Evolutionary conservation across 495 filamentous ascomycete genomes (phyloP), one percentile per base, ranked within the genome.

Genomic region (Neurospora tetraspora): DNA sequence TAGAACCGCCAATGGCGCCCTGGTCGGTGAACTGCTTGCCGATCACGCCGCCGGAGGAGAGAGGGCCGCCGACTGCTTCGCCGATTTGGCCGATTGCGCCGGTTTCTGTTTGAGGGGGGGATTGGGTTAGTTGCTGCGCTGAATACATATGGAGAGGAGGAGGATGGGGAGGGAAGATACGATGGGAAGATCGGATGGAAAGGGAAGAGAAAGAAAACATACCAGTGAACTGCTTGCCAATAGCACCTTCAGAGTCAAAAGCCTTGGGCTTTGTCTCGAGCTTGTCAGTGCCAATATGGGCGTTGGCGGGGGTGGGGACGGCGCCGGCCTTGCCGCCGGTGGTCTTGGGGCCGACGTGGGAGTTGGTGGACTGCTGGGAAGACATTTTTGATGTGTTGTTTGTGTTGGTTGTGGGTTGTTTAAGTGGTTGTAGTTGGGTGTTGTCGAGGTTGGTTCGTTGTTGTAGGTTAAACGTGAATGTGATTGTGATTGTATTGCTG

Each of bases 61-160:
- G 79, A 0, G 86, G 86, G 0, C 88, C 88, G n/a, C 88, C 87
- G 9, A 90, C 72, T 42, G 78, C 83, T 70, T 90, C 80, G 7
- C 83, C 85, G 7, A 81, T 81, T 39, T 85, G 82, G 18, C 88
- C 86, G 40, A 90, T 81, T 0, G 81, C 78, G 34, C 88, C 87
- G 16, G 88, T 82, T 14, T 74, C 82, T 83, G 76, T 74, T 31
- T 69, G 20, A n/a, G n/a, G n/a, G n/a, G n/a, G 10, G 18, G 0
- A 5, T 20, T 1, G 14, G 8, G 23, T 31, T 16, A 14, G 34
- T 34, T n/a, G n/a, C n/a, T n/a, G n/a, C n/a, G n/a, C 34, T 34
- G 34, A 34, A 34, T 34, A 34, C 34, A 34, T 34, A 34, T 34
- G 34, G n/a, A 40, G 40, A 18, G 14, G 42, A 47, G n/a, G 43